phyloP scores from a whole-genome alignment of 2,329 filamentous ascomycete genomes.

The Exophiala aquamarina region DNA sequence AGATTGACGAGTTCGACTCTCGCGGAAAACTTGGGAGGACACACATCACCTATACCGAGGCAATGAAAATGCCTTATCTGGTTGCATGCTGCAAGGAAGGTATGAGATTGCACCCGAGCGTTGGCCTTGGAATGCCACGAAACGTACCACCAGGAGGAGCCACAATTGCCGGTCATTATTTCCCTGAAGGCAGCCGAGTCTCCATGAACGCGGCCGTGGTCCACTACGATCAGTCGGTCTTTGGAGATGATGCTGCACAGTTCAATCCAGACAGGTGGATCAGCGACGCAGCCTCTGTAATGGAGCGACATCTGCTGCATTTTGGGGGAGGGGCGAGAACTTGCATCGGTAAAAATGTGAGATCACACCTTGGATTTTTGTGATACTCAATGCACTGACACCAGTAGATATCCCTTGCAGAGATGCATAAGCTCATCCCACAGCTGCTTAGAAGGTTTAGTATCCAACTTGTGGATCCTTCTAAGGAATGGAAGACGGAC shows the following conservation, averaged over 20 bases:
- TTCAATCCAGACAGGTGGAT: conserved; percentile 28
- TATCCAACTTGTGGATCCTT: conserved; percentile 6
- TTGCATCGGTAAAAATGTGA: conserved; percentile 14
- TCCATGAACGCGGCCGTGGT: conserved; percentile 18
- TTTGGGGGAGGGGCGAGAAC: conserved; percentile 10
- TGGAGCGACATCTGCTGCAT: conserved; percentile 13
- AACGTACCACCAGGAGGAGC: conserved; percentile 15
- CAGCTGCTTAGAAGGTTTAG: conserved; percentile 6
- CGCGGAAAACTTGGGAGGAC: neutral
- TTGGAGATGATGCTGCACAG: conserved; percentile 22
- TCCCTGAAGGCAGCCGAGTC: conserved; percentile 4
- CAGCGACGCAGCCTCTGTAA: conserved; percentile 4
- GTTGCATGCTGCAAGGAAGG: conserved; percentile 8
- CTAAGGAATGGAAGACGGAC: conserved; percentile 9
- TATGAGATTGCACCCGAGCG: conserved; percentile 18
- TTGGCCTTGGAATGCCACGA: conserved; percentile 25
- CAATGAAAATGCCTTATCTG: conserved; percentile 11
- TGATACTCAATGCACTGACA: neutral
- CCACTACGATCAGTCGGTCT: conserved; percentile 19
- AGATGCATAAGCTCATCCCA: conserved; percentile 15
- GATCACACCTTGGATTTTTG: neutral
- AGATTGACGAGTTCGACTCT: conserved; percentile 1
- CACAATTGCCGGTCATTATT: conserved; percentile 11
- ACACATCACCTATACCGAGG: conserved; percentile 3
- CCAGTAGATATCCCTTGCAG: conserved; percentile 9